These are phyloP conservation scores for Xylaria telfairii DNA, from an alignment of 495 filamentous ascomycete species.

Conservation along the genomic window DNA sequence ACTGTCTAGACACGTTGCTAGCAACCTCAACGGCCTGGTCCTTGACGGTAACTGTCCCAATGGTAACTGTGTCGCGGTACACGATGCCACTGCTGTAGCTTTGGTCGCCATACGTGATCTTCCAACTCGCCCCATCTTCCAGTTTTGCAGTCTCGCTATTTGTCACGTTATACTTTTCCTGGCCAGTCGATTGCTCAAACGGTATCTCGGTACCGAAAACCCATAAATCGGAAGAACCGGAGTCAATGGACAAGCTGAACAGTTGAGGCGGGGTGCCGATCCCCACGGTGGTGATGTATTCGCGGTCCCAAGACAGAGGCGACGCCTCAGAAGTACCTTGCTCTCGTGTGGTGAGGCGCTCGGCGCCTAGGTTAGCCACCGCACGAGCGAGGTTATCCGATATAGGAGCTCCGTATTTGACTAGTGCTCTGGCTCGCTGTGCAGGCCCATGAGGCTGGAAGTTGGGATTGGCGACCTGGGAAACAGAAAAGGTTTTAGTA, in stretches of 20 bases:
- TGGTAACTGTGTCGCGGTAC: constrained; percentile 69
- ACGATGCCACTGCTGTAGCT: constrained; percentile 69
- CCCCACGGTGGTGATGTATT: constrained; percentile 69
- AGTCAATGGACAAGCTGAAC: constrained; percentile 72
- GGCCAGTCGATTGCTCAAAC: constrained; percentile 58
- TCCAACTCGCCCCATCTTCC: constrained; percentile 62
- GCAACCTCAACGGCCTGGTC: constrained; percentile 74
- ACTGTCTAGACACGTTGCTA: constrained; percentile 61
- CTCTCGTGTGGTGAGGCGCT: constrained; percentile 42
- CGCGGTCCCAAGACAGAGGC: constrained; percentile 61
- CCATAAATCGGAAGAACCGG: constrained; percentile 74
- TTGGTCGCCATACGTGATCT: constrained; percentile 72
- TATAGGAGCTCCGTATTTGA: constrained; percentile 59
- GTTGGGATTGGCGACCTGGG: constrained; percentile 39
- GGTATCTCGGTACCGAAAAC: constrained; percentile 42
- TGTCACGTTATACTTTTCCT: constrained; percentile 56
- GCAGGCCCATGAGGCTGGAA: constrained; percentile 58
- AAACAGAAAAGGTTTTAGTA: constrained; percentile 33
- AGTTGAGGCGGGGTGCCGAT: constrained; percentile 60
- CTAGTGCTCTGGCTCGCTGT: constrained; percentile 62
- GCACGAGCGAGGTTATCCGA: constrained; percentile 40
- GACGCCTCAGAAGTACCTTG: constrained; percentile 54
- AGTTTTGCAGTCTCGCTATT: constrained; percentile 51
- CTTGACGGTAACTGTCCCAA: constrained; percentile 66
- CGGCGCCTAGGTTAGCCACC: constrained; percentile 35